Conservation (phyloP, 1,284 basidiomycete species). For the Polyporus tsugae region DNA sequence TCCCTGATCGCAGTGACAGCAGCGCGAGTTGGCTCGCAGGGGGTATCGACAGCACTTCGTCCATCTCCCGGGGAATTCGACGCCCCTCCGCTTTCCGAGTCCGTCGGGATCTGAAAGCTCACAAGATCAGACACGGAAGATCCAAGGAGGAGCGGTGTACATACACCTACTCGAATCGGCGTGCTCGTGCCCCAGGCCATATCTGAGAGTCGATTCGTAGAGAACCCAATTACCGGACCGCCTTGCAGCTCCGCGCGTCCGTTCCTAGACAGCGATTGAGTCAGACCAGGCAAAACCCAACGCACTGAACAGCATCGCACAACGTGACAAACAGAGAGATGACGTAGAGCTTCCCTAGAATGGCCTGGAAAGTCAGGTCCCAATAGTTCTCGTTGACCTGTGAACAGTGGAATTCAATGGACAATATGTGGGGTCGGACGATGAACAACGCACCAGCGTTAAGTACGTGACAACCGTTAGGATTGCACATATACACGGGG, state of each 20-base stretch:
- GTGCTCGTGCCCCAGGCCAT: slow-evolving; percentile 27
- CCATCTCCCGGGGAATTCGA: slow-evolving; percentile 2
- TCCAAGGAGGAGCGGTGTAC: background rate
- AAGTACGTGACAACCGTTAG: slow-evolving; percentile 38
- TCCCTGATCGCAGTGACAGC: background rate
- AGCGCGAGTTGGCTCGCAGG: background rate
- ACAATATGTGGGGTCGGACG: background rate
- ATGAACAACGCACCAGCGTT: slow-evolving; percentile 29
- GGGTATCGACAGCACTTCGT: slow-evolving; percentile 2
- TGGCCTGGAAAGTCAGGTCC: slow-evolving; percentile 42
- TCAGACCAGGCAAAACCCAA: background rate
- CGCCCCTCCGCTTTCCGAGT: slow-evolving; percentile 2
- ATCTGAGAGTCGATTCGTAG: slow-evolving; percentile 29
- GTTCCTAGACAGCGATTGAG: slow-evolving; percentile 18
- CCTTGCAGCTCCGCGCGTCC: slow-evolving; percentile 32
- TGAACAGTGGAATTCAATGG: background rate
- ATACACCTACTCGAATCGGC: slow-evolving; percentile 28
- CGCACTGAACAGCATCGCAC: slow-evolving; percentile 26
- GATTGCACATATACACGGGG: slow-evolving; percentile 42
- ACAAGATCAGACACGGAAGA: background rate
- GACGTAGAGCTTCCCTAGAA: slow-evolving; percentile 45
- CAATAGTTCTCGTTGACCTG: slow-evolving; percentile 41
- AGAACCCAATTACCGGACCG: slow-evolving; percentile 25
- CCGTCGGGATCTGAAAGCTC: background rate
- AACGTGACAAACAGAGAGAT: slow-evolving; percentile 44